These are phyloP conservation scores for Colletotrichum sp. DNA, from an alignment of 2,329 filamentous ascomycete species.

Conservation along the genomic window DNA sequence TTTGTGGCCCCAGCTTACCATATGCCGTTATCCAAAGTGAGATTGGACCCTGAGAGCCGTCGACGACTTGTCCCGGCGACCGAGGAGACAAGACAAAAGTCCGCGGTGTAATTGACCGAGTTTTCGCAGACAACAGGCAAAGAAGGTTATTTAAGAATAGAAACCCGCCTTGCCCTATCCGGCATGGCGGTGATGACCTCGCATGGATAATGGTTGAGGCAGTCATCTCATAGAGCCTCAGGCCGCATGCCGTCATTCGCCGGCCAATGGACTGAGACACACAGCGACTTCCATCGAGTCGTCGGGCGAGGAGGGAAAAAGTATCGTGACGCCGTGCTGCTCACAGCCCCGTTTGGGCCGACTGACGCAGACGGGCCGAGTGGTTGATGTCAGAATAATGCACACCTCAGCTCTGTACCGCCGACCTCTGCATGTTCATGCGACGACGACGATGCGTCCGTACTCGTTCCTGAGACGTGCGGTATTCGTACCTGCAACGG, in stretches of 20 bases:
- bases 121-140: background rate
- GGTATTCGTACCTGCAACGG: background rate
- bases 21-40: background rate
- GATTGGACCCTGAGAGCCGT: background rate
- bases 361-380: conserved; percentile 5
- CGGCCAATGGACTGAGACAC: conserved; percentile 13
- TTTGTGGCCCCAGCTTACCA: background rate
- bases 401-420: background rate
- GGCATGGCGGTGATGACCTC: conserved; percentile 9
- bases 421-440: background rate
- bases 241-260: background rate
- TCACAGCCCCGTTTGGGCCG: conserved; percentile 8
- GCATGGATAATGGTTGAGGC: background rate
- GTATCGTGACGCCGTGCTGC: background rate
- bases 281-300: background rate
- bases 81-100: background rate
- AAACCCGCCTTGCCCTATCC: conserved; percentile 9
- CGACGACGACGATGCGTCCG: background rate
- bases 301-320: background rate
- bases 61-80: background rate
- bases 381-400: conserved; percentile 1
- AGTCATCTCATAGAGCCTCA: conserved; percentile 3
- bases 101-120: conserved; percentile 1
- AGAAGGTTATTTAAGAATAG: conserved; percentile 24
- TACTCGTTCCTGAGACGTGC: background rate